phyloP scores from a whole-genome alignment of 495 filamentous ascomycete species.

The Aspergillus saccharolyticus region DNA sequence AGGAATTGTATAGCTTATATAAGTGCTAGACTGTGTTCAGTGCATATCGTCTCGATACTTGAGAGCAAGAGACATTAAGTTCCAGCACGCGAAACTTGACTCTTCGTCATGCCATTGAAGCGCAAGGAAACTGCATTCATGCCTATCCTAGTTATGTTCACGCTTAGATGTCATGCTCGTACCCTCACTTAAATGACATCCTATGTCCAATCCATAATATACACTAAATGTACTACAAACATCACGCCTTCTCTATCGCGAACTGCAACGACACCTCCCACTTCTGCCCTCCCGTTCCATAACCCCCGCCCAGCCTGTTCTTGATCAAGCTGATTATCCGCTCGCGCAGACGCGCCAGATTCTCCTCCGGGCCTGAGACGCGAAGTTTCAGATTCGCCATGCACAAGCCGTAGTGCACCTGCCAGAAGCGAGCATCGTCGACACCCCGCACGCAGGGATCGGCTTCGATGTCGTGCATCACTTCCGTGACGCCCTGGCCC shows the following conservation, averaged over 20 bases:
- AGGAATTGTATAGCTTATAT: too few species aligned
- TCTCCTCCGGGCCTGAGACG: constrained; percentile 59
- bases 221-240: not conserved
- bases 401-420: constrained; percentile 93
- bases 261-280: constrained; percentile 77
- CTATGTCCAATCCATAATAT: constrained; percentile 1
- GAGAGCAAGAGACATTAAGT: too few species aligned
- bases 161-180: too few species aligned
- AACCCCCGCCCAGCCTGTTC: constrained; percentile 81
- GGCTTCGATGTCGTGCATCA: constrained; percentile 76
- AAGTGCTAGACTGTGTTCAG: too few species aligned
- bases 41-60: too few species aligned
- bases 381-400: constrained; percentile 90
- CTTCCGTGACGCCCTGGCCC: constrained; percentile 60
- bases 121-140: too few species aligned
- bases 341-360: constrained; percentile 63
- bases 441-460: constrained; percentile 71
- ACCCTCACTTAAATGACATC: too few species aligned
- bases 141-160: not conserved
- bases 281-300: constrained; percentile 72
- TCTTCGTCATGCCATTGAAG: too few species aligned
- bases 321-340: constrained; percentile 72
- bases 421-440: constrained; percentile 93
- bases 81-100: too few species aligned
- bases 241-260: constrained; percentile 33